Evolutionary conservation across 2,329 filamentous ascomycete species (phyloP).

Genomic region (Stagonosporopsis cucurbitacearum): DNA sequence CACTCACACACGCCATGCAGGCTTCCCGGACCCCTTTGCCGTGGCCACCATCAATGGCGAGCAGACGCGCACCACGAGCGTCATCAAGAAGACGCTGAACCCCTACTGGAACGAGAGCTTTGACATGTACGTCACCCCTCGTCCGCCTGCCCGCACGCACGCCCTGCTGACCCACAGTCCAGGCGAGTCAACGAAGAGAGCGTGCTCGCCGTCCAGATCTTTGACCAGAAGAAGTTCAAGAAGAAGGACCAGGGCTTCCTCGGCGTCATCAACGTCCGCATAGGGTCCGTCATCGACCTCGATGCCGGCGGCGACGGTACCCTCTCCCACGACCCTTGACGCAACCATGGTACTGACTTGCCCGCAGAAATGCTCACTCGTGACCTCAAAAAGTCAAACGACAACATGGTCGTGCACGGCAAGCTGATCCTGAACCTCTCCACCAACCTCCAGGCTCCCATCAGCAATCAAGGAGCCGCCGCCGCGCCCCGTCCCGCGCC

Average conservation of each 20-base stretch:
- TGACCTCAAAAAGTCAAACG: slow-evolving; percentile 96
- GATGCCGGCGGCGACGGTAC: slow-evolving; percentile 89
- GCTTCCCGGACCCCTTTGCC: slow-evolving; percentile 96
- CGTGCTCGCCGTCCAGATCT: slow-evolving; percentile 96
- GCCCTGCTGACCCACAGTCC: slow-evolving; percentile 36
- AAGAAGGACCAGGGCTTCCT: slow-evolving; percentile 99
- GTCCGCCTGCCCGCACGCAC: not conserved
- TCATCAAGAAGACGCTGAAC: slow-evolving; percentile 96
- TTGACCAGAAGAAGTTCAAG: slow-evolving; percentile 99
- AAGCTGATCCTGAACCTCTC: slow-evolving; percentile 97
- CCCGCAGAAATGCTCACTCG: slow-evolving; percentile 88
- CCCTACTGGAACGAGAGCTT: slow-evolving; percentile 99
- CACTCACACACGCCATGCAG: slow-evolving; percentile 59
- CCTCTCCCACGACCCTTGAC: slow-evolving; percentile 27
- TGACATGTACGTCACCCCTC: slow-evolving; percentile 77
- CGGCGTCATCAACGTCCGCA: slow-evolving; percentile 94
- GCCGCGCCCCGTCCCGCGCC: slow-evolving; percentile 48
- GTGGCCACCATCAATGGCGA: slow-evolving; percentile 97
- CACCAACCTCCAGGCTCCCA: slow-evolving; percentile 80
- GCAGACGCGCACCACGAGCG: slow-evolving; percentile 96
- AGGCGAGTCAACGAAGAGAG: slow-evolving; percentile 93
- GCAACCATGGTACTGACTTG: not conserved
- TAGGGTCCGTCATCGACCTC: slow-evolving; percentile 93
- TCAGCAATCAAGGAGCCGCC: slow-evolving; percentile 58
- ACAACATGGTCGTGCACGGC: slow-evolving; percentile 96